Percentiles rank a stretch among this genome's conserved stretches.
Conservation (phyloP, 805 yeast species). For the Ogataea chonburiensis region DNA sequence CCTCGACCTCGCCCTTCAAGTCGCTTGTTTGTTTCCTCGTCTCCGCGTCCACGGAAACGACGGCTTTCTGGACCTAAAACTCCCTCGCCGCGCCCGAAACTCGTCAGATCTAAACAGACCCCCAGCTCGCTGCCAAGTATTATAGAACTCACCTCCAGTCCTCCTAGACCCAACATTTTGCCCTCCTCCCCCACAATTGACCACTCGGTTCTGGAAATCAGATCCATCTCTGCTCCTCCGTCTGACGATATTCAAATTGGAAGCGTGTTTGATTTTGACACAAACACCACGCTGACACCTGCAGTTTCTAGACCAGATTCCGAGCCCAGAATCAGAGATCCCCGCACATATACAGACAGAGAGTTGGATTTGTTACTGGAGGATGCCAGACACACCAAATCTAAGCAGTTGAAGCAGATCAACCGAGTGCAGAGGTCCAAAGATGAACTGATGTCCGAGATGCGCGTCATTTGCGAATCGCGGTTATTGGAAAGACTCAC, state of each 20-base stretch:
- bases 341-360: background rate
- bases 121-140: constrained; percentile 12
- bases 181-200: constrained; percentile 9
- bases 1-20: constrained; percentile 2
- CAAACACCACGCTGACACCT: constrained; percentile 13
- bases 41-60: constrained; percentile 2
- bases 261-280: constrained; percentile 11
- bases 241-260: constrained; percentile 10
- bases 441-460: constrained; percentile 50
- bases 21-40: constrained; percentile 7
- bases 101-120: constrained; percentile 5
- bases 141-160: constrained; percentile 9
- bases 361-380: constrained; percentile 25
- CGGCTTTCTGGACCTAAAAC: constrained; percentile 4
- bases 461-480: constrained; percentile 45
- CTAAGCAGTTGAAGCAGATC: constrained; percentile 25
- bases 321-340: background rate
- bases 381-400: constrained; percentile 18
- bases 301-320: background rate
- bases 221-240: constrained; percentile 3
- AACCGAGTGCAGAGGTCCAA: constrained; percentile 44
- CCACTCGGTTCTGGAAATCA: constrained; percentile 7
- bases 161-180: constrained; percentile 1
- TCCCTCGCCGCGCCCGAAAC: constrained; percentile 6
- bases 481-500: constrained; percentile 31